These are phyloP conservation scores for Diplogelasinospora grovesii DNA, from an alignment of 495 filamentous ascomycete species.

Conservation along the genomic window DNA sequence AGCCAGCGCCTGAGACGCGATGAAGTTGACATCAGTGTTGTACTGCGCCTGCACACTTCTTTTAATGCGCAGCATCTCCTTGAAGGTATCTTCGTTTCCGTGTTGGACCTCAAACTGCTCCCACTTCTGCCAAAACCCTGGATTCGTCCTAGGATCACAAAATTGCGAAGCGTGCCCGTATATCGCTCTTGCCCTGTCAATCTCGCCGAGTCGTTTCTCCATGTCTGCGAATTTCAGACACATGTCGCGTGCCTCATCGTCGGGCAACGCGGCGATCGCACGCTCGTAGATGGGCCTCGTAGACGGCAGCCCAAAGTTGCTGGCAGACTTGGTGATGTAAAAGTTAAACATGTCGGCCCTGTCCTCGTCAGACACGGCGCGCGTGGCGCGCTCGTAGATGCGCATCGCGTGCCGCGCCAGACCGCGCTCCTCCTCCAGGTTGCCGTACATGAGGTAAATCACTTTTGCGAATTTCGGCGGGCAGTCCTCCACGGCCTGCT, in stretches of 20 bases:
- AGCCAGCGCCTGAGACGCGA: conserved; percentile 90
- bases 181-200: conserved; percentile 90
- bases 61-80: conserved; percentile 98
- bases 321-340: conserved; percentile 98
- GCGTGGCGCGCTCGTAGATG: conserved; percentile 96
- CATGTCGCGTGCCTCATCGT: conserved; percentile 94
- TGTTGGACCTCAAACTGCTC: conserved; percentile 94
- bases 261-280: conserved; percentile 84
- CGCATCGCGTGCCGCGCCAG: conserved; percentile 97
- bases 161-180: conserved; percentile 97
- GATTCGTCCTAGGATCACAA: conserved; percentile 86
- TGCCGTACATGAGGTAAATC: conserved; percentile 97
- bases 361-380: conserved; percentile 92
- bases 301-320: conserved; percentile 93
- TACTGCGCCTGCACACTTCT: conserved; percentile 95
- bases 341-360: conserved; percentile 98
- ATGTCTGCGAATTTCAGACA: conserved; percentile 99
- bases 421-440: conserved; percentile 91
- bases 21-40: conserved; percentile 98
- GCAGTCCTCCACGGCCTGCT: conserved; percentile 91
- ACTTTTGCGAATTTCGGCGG: conserved; percentile 95
- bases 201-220: conserved; percentile 93
- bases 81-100: conserved; percentile 98
- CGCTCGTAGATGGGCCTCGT: conserved; percentile 96
- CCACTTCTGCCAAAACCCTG: conserved; percentile 93